phyloP scores from a whole-genome alignment of 2,329 filamentous ascomycete genomes.

The Dactylellina parvicollis region DNA sequence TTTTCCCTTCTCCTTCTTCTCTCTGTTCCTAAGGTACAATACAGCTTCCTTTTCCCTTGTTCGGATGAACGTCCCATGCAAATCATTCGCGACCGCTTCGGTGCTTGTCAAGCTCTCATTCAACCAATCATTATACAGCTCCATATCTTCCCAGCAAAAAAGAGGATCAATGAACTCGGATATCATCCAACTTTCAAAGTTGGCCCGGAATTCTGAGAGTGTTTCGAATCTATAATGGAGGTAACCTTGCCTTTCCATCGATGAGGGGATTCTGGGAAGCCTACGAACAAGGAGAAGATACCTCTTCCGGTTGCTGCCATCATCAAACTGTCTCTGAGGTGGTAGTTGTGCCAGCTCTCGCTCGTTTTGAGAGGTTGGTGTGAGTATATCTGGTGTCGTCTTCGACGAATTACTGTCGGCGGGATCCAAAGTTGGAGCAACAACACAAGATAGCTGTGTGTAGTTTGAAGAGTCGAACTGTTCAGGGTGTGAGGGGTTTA shows the following conservation, averaged over 20 bases:
- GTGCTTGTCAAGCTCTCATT: not conserved
- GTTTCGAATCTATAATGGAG: not conserved
- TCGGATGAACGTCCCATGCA: not conserved
- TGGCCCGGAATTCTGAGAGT: not conserved
- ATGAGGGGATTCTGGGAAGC: not conserved
- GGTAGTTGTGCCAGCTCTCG: not conserved
- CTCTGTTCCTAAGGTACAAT: no score
- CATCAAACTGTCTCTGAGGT: not conserved
- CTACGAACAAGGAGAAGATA: not conserved
- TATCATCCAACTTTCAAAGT: constrained; percentile 3
- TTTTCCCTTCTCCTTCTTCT: no score
- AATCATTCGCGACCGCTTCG: not conserved
- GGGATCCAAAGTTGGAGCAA: not conserved
- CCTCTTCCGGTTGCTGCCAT: not conserved
- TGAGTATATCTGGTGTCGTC: not conserved
- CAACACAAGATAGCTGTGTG: not conserved
- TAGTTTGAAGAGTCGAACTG: not conserved
- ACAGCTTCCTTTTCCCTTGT: not conserved
- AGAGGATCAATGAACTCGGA: not conserved
- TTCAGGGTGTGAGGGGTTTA: no score
- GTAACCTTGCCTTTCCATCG: not conserved
- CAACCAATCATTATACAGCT: not conserved
- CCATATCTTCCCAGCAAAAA: constrained; percentile 12
- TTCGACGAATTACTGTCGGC: not conserved
- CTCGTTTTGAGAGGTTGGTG: not conserved